Evolutionary conservation across 169 alveolate species (phyloP).

Genomic region (Eimeria necatrix): DNA sequence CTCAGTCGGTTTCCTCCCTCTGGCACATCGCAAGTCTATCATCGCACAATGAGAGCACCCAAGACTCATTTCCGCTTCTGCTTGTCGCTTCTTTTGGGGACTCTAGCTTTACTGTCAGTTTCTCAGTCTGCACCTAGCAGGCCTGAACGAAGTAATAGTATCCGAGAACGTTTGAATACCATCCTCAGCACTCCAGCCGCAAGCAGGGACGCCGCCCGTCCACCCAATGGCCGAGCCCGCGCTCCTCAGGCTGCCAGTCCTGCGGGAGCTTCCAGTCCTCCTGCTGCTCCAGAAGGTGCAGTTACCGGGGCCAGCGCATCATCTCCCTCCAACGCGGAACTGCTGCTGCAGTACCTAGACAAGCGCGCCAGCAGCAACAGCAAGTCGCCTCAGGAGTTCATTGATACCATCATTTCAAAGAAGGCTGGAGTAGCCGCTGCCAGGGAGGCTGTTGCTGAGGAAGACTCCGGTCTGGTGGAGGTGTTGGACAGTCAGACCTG

Average conservation of each 20-base stretch:
- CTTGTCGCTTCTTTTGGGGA: too few species aligned
- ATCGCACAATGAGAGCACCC: too few species aligned
- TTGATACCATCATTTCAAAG: background rate
- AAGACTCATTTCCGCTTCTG: too few species aligned
- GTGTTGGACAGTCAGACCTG: slow-evolving; percentile 6
- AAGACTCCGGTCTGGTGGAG: background rate
- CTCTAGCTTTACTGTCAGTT: too few species aligned
- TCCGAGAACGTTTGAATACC: too few species aligned
- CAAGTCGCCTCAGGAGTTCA: background rate
- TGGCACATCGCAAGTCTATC: too few species aligned
- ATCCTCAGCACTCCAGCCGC: background rate
- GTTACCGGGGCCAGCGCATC: background rate
- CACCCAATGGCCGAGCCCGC: background rate
- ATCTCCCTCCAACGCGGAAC: slow-evolving; percentile 4
- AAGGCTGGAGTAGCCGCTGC: background rate
- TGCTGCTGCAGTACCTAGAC: slow-evolving; percentile 17
- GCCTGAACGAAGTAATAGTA: too few species aligned
- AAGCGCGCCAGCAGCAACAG: slow-evolving; percentile 6
- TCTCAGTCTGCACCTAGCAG: too few species aligned
- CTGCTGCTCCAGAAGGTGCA: too few species aligned
- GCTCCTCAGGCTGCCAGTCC: background rate
- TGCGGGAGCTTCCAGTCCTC: too few species aligned
- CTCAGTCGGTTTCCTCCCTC: too few species aligned
- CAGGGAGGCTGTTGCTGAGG: background rate
- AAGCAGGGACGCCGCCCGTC: background rate